Conservation (phyloP, 225 moss, liverwort and hornwort genomes). For the Marchantia paleacea region DNA sequence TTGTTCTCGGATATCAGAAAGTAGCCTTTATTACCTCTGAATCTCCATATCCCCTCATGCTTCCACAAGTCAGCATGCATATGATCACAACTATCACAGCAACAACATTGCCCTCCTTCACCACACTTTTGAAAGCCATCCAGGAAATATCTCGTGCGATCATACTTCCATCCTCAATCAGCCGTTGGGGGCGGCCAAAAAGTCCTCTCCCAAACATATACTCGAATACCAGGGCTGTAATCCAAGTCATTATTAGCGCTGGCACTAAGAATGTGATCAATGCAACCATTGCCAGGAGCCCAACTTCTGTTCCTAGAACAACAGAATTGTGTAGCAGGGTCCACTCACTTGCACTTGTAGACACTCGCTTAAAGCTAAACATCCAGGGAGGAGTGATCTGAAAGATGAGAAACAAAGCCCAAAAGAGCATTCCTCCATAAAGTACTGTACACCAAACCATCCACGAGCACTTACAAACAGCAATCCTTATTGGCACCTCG, state of each 20-base stretch:
- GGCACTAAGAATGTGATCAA: constrained; percentile 41
- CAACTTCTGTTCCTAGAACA: constrained; percentile 39
- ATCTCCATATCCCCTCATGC: constrained; percentile 8
- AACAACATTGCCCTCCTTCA: constrained; percentile 31
- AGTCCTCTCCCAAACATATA: constrained; percentile 38
- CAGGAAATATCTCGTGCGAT: constrained; percentile 47
- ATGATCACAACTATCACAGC: constrained; percentile 33
- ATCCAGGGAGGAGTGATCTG: constrained; percentile 33
- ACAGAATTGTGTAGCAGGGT: constrained; percentile 22
- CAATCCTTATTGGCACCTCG: constrained; percentile 34
- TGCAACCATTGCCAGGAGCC: constrained; percentile 38
- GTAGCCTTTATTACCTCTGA: constrained; percentile 1
- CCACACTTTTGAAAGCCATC: constrained; percentile 38
- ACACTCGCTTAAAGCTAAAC: neutral
- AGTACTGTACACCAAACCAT: constrained; percentile 25
- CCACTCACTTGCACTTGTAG: constrained; percentile 7
- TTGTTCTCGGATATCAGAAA: neutral
- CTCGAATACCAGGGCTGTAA: constrained; percentile 45
- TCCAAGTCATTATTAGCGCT: constrained; percentile 49
- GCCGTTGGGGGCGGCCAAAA: constrained; percentile 25
- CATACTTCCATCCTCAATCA: constrained; percentile 36
- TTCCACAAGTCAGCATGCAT: constrained; percentile 20
- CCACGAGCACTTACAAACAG: constrained; percentile 41
- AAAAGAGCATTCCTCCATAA: constrained; percentile 33
- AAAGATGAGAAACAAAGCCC: constrained; percentile 32